Percentiles rank a stretch among this genome's conserved stretches.
Evolutionary conservation across 192 early-diverging fungal species (phyloP).

Genomic region (Rhizoclosmatium globosum): DNA sequence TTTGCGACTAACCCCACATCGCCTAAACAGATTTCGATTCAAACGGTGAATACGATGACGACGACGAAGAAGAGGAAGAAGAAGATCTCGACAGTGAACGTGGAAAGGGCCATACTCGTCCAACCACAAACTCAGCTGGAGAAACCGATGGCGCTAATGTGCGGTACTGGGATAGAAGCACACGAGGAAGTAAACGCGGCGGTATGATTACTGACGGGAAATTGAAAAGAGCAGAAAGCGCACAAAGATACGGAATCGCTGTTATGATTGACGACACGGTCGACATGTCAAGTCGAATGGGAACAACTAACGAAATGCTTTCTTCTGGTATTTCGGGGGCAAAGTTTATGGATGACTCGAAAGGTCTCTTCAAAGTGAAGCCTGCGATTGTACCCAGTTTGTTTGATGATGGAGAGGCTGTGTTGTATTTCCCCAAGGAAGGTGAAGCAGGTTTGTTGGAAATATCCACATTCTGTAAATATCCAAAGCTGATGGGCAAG

Average conservation of each 20-base stretch:
- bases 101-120: not conserved
- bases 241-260: slow-evolving; percentile 26
- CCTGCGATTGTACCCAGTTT: slow-evolving; percentile 39
- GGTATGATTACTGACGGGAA: not conserved
- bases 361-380: not conserved
- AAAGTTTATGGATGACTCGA: not conserved
- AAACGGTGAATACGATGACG: slow-evolving; percentile 30
- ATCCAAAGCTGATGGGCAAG: not conserved
- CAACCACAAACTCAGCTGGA: not conserved
- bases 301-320: not conserved
- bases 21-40: slow-evolving; percentile 24
- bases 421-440: slow-evolving; percentile 49
- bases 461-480: not conserved
- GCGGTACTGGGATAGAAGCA: not conserved
- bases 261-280: slow-evolving; percentile 18
- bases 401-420: slow-evolving; percentile 51
- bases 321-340: not conserved
- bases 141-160: not conserved
- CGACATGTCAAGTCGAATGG: not conserved
- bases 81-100: not conserved
- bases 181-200: not conserved
- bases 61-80: slow-evolving; percentile 9
- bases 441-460: slow-evolving; percentile 32
- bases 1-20: not conserved
- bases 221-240: slow-evolving; percentile 11